Conservation (phyloP, 208 protist genomes). For the Crithidia expoeki region DNA sequence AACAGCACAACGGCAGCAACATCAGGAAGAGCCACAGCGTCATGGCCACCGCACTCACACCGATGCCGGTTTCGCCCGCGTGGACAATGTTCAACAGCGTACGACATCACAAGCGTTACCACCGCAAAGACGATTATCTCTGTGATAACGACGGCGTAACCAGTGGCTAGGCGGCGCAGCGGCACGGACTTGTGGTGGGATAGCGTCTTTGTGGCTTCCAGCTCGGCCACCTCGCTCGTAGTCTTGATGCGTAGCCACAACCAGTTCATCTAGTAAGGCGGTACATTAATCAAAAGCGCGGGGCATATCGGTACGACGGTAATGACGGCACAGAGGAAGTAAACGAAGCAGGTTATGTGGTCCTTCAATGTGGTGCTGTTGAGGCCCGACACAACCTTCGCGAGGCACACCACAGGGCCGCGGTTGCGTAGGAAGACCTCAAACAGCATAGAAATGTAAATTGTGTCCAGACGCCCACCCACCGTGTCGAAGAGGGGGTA, state of each 20-base stretch:
- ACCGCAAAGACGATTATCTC: constrained; percentile 50
- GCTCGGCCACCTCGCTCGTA: constrained; percentile 30
- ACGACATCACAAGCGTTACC: constrained; percentile 38
- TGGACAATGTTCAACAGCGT: constrained; percentile 27
- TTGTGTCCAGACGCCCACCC: constrained; percentile 39
- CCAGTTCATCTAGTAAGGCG: constrained; percentile 56
- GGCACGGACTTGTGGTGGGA: constrained; percentile 44
- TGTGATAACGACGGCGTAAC: constrained; percentile 35
- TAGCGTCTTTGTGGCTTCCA: constrained; percentile 23
- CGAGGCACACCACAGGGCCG: constrained; percentile 43
- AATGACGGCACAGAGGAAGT: constrained; percentile 40
- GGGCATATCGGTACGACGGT: constrained; percentile 30
- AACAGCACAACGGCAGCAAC: constrained; percentile 42
- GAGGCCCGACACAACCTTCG: constrained; percentile 58
- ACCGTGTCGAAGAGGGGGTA: constrained; percentile 47
- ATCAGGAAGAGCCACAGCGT: constrained; percentile 44
- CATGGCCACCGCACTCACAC: constrained; percentile 38
- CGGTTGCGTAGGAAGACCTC: constrained; percentile 54
- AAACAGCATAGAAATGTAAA: constrained; percentile 42
- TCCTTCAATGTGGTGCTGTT: constrained; percentile 45
- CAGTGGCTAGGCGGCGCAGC: constrained; percentile 28
- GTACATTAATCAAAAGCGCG: constrained; percentile 37
- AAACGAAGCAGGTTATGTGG: constrained; percentile 38
- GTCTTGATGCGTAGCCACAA: constrained; percentile 40
- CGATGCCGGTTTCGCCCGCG: constrained; percentile 34